phyloP scores from a whole-genome alignment of 768 basidiomycete species.

The Tubosaeta sp. region DNA sequence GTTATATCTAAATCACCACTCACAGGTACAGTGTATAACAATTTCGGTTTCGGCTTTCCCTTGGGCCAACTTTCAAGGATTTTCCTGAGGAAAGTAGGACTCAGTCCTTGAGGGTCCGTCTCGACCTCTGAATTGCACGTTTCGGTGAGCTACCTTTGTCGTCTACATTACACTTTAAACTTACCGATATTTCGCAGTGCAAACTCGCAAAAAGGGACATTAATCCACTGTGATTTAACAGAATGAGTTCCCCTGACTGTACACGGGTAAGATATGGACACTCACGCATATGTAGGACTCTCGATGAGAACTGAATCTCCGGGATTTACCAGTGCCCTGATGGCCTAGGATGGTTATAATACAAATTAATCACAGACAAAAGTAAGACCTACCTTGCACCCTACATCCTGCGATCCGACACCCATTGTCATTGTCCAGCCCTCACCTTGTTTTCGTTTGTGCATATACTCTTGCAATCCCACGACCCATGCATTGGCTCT shows the following conservation, averaged over 20 bases:
- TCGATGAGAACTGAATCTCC: slow-evolving; percentile 50
- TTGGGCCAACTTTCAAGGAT: neutral
- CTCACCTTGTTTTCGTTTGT: neutral
- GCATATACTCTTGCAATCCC: neutral
- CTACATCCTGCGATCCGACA: neutral
- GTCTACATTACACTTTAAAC: slow-evolving; percentile 5
- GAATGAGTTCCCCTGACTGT: neutral
- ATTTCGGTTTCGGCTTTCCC: neutral
- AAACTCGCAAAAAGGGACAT: slow-evolving; percentile 39
- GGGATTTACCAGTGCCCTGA: slow-evolving; percentile 21
- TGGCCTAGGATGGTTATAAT: slow-evolving; percentile 41
- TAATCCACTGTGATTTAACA: slow-evolving; percentile 42
- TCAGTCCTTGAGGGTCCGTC: neutral
- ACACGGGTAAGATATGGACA: slow-evolving; percentile 7
- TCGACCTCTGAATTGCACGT: neutral
- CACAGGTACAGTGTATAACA: slow-evolving; percentile 27
- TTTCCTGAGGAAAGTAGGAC: neutral
- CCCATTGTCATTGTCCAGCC: neutral
- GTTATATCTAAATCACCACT: slow-evolving; percentile 7
- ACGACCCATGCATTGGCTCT: neutral
- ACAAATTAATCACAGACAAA: neutral
- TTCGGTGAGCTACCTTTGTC: neutral
- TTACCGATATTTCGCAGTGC: slow-evolving; percentile 52
- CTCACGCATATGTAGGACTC: slow-evolving; percentile 65
- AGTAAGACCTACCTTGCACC: neutral